Evolutionary conservation across 495 filamentous ascomycete species (phyloP).

Genomic region (Neurospora sp.): DNA sequence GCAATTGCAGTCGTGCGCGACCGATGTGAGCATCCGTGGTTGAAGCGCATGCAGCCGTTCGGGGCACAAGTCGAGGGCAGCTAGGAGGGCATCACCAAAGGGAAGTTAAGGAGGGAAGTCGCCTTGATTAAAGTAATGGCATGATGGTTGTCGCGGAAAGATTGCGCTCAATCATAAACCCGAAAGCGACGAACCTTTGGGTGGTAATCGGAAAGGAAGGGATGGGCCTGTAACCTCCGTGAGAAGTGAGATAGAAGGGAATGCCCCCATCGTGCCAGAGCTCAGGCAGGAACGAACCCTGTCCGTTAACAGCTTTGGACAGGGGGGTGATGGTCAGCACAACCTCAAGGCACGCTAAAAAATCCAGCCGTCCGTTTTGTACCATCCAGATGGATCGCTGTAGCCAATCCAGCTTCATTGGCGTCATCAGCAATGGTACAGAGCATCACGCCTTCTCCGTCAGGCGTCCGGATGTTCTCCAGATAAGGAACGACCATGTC

Average conservation of each 20-base stretch:
- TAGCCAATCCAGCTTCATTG: not conserved
- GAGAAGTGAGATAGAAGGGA: not conserved
- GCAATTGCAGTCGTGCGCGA: constrained; percentile 6
- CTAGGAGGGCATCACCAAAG: constrained; percentile 7
- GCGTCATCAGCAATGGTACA: not conserved
- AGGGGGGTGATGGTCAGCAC: not conserved
- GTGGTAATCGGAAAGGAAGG: not conserved
- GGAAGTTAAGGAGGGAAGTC: not conserved
- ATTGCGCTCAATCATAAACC: not conserved
- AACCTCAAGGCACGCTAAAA: not conserved
- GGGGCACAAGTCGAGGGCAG: not conserved
- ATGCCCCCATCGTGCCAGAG: not conserved
- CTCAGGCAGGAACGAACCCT: constrained; percentile 6
- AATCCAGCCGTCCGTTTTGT: not conserved
- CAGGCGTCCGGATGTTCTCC: not conserved
- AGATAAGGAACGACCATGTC: not conserved
- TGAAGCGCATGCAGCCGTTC: not conserved
- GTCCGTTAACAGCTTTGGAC: not conserved
- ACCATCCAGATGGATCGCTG: not conserved
- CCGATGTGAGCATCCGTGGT: not conserved
- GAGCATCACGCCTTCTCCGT: not conserved
- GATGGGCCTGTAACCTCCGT: not conserved
- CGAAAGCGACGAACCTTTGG: constrained; percentile 2
- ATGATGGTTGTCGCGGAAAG: not conserved
- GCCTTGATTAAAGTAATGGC: not conserved